These are phyloP conservation scores for Umbelopsis sp. DNA, from an alignment of 371 early-diverging fungal species.

Conservation along the genomic window DNA sequence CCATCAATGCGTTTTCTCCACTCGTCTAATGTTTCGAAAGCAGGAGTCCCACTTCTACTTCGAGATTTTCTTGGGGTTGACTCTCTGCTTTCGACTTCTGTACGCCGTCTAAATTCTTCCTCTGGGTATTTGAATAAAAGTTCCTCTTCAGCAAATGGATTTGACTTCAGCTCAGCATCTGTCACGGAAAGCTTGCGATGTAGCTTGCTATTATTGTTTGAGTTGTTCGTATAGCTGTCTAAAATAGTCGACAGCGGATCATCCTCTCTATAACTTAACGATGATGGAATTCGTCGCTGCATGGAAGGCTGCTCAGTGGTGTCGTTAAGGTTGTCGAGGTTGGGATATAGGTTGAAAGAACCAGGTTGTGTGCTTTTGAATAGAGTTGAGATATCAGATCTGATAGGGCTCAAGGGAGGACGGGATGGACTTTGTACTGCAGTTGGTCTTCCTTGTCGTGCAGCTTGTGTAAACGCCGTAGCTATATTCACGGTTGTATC, in stretches of 20 bases:
- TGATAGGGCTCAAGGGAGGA: background rate
- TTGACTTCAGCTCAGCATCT: constrained; percentile 17
- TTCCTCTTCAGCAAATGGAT: constrained; percentile 22
- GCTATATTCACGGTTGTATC: constrained; percentile 23
- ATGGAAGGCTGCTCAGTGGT: background rate
- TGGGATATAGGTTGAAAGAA: background rate
- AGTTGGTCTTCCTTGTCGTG: background rate
- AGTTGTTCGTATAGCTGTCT: background rate
- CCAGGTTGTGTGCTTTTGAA: background rate
- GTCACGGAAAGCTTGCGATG: constrained; percentile 8
- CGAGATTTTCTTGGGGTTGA: constrained; percentile 5
- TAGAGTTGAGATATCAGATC: background rate
- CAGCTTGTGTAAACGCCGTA: constrained; percentile 17
- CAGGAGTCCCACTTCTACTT: constrained; percentile 3
- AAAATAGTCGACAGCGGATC: constrained; percentile 6
- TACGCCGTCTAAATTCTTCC: constrained; percentile 19
- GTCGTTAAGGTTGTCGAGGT: constrained; percentile 13
- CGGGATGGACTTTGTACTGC: background rate
- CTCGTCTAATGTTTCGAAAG: background rate
- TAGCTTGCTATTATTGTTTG: constrained; percentile 2
- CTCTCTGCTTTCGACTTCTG: constrained; percentile 7
- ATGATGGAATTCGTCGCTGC: background rate
- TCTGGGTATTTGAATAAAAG: constrained; percentile 14
- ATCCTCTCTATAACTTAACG: background rate
- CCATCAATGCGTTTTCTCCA: constrained; percentile 15